Evolutionary conservation across 2,329 filamentous ascomycete species (phyloP), one percentile per base, ranked within the genome.

Genomic region (Aspergillus candidus): DNA sequence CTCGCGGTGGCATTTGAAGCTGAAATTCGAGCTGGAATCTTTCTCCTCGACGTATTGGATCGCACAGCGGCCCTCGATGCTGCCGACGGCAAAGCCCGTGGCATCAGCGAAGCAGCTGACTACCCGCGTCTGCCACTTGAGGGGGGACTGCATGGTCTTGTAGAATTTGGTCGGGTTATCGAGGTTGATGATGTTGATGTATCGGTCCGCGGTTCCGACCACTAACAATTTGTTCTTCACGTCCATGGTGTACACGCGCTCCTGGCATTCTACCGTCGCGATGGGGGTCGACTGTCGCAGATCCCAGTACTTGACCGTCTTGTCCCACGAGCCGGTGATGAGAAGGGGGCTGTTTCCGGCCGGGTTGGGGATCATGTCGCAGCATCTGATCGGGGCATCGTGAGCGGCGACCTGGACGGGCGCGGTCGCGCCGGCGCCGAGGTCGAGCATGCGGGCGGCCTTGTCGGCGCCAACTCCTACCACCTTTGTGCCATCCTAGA

Each of bases 31-130:
- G 59, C 83, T 79, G 3, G 85, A 73, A 64, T 98, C 89, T 69
- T 96, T 96, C 35, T 98, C 93, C 60, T 98, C 91, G 31, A 96
- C 88, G 59, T 98, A 97, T 65, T 98, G 93, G 52, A 98, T 98
- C 2, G 93, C 93, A 66, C 93, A 98, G 44, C 93, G 85, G 27
- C 93, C 93, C 67, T 98, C 93, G 58, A 98, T 95, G 63, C 88
- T 94, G 43, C 93, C 93, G 40, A 98, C 87, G 1, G 93, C 93
- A 61, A 94, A 98, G 5, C 93, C 93, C 1, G 82, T 83, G 6
- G 88, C 86, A 64, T 98, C 91, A 11, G 84, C 82, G 66, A 98
- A 98, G 73, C 91, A 97, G 72, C 86, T 93, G 40, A 97, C 87
- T 11, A 94, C 88, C 46, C 91, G 78, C 2, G 93, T 98, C 76